A percentile compares a stretch with the other conserved stretches of the same genome.
phyloP scores from a whole-genome alignment of 768 basidiomycete genomes.

The Phylloporus sp. region DNA sequence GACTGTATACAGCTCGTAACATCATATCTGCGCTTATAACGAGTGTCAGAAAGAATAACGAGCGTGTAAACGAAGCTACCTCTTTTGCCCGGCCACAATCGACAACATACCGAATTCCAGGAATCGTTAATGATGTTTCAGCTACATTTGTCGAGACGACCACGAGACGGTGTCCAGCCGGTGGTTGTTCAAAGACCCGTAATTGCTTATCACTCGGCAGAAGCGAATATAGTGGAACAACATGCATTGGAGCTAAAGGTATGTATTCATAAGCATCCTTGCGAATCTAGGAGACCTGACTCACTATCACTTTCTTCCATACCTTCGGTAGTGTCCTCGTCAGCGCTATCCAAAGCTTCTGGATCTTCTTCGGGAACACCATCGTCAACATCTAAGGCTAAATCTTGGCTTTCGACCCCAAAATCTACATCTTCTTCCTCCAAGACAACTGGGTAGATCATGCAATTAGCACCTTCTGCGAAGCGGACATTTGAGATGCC shows the following conservation, averaged over 20 bases:
- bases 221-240: constrained; percentile 91
- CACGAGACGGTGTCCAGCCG: constrained; percentile 75
- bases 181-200: constrained; percentile 84
- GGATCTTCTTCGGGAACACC: constrained; percentile 57
- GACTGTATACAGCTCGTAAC: constrained; percentile 77
- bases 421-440: constrained; percentile 82
- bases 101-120: constrained; percentile 95
- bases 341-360: constrained; percentile 72
- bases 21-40: constrained; percentile 74
- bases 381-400: constrained; percentile 67
- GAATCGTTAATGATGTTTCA: constrained; percentile 95
- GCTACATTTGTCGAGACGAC: constrained; percentile 96
- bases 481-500: not conserved
- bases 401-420: constrained; percentile 43
- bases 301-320: constrained; percentile 64
- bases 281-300: constrained; percentile 17
- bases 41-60: not conserved
- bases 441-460: constrained; percentile 49
- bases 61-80: constrained; percentile 35
- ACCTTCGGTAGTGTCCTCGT: constrained; percentile 52
- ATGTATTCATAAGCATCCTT: not conserved
- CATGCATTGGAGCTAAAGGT: constrained; percentile 78
- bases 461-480: not conserved
- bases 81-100: constrained; percentile 96
- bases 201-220: constrained; percentile 93